These are phyloP conservation scores for Phaseolus lunatus DNA, from an alignment of 306 rosid species.

Conservation along the genomic window DNA sequence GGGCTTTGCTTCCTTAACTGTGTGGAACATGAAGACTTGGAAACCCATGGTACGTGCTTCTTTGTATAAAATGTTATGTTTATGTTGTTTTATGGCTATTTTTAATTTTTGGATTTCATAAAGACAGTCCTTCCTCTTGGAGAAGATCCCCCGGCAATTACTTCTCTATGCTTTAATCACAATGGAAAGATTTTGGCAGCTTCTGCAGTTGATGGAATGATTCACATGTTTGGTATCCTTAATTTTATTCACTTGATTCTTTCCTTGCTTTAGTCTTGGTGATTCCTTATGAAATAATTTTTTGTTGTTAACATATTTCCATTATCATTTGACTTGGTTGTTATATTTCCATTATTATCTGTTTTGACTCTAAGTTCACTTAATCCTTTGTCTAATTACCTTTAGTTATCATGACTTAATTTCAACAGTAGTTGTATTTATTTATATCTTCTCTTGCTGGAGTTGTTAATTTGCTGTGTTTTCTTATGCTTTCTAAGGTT, in stretches of 20 bases:
- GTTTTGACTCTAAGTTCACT: background rate
- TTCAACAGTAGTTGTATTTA: constrained; percentile 2
- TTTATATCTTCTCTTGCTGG: background rate
- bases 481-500: constrained; percentile 37
- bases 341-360: background rate
- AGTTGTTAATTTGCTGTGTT: constrained; percentile 10
- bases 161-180: constrained; percentile 94
- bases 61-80: constrained; percentile 44
- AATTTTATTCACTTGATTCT: constrained; percentile 32
- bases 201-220: constrained; percentile 95
- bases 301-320: background rate
- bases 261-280: constrained; percentile 14
- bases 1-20: constrained; percentile 87
- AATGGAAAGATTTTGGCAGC: constrained; percentile 98
- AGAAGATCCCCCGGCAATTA: constrained; percentile 97
- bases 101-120: constrained; percentile 65
- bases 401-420: background rate
- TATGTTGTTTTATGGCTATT: constrained; percentile 44
- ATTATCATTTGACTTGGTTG: background rate
- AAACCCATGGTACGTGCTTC: constrained; percentile 83
- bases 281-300: background rate
- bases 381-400: background rate
- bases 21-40: constrained; percentile 99
- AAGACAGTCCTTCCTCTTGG: constrained; percentile 99
- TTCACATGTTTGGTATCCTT: constrained; percentile 99